These are phyloP conservation scores for Coniochaeta sp. DNA, from an alignment of 2,329 filamentous ascomycete species.

Conservation along the genomic window DNA sequence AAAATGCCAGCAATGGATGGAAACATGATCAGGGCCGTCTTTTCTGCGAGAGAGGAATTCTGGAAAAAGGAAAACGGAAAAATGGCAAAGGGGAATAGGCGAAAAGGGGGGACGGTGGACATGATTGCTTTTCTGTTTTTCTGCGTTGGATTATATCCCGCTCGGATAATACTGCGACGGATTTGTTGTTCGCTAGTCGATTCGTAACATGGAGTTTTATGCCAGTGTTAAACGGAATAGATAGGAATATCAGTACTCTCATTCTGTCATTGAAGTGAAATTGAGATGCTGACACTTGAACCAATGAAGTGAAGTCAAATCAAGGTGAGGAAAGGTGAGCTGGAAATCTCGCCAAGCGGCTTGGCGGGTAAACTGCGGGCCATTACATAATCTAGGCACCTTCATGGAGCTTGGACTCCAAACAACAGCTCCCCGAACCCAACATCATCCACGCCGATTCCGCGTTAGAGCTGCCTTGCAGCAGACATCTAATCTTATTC, in stretches of 20 bases:
- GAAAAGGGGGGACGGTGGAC: background rate
- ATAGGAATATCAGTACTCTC: background rate
- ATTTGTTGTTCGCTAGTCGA: background rate
- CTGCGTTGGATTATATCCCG: background rate
- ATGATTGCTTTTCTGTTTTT: background rate
- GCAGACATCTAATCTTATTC: too few relatives aligned
- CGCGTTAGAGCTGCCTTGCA: too few relatives aligned
- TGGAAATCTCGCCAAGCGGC: too few relatives aligned
- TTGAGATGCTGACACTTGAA: too few relatives aligned
- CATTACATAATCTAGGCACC: too few relatives aligned
- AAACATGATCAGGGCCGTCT: background rate
- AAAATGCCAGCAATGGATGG: slow-evolving; percentile 4
- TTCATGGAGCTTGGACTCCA: too few relatives aligned
- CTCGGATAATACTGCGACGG: background rate
- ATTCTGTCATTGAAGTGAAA: background rate
- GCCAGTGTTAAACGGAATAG: background rate
- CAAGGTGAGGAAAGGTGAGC: background rate
- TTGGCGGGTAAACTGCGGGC: too few relatives aligned
- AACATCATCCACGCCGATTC: too few relatives aligned
- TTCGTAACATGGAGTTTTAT: background rate
- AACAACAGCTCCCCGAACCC: too few relatives aligned
- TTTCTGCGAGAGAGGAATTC: background rate
- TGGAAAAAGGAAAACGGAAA: background rate
- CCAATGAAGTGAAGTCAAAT: background rate
- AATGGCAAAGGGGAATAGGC: too few relatives aligned